Evolutionary conservation across 306 rosid species (phyloP).

Genomic region (Cicer chorassanicum): DNA sequence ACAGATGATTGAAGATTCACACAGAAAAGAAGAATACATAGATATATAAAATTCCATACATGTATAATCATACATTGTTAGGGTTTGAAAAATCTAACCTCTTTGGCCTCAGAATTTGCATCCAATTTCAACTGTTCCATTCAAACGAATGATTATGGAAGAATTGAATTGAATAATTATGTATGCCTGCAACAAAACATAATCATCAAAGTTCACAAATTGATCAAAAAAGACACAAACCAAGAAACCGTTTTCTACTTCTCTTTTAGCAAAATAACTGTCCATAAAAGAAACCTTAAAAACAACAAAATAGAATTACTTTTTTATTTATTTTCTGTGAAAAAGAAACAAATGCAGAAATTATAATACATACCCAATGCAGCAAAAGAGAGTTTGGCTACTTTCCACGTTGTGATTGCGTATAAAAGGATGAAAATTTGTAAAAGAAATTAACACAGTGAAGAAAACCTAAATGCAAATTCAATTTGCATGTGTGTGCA

Average conservation of each 20-base stretch:
- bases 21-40: slow-evolving; percentile 8
- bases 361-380: slow-evolving; percentile 51
- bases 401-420: slow-evolving; percentile 55
- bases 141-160: slow-evolving; percentile 43
- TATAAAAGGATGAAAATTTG: slow-evolving; percentile 40
- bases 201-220: slow-evolving; percentile 41
- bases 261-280: slow-evolving; percentile 42
- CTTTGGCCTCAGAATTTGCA: slow-evolving; percentile 58
- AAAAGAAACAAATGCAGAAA: slow-evolving; percentile 39
- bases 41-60: slow-evolving; percentile 25
- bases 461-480: slow-evolving; percentile 47
- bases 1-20: slow-evolving; percentile 43
- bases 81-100: slow-evolving; percentile 68
- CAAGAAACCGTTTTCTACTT: slow-evolving; percentile 47
- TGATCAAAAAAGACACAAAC: slow-evolving; percentile 33
- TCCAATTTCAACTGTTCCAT: slow-evolving; percentile 69
- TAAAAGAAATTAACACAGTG: slow-evolving; percentile 40
- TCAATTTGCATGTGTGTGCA: slow-evolving; percentile 50
- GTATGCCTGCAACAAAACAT: slow-evolving; percentile 54
- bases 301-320: background rate
- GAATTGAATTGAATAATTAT: slow-evolving; percentile 49
- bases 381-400: slow-evolving; percentile 44
- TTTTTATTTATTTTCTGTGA: background rate
- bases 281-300: slow-evolving; percentile 37
- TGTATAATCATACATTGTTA: slow-evolving; percentile 18